Percentiles rank a stretch among this genome's conserved stretches.
These are phyloP conservation scores for Candida coleopterorum DNA, from an alignment of 805 yeast genomes.

Conservation along the genomic window DNA sequence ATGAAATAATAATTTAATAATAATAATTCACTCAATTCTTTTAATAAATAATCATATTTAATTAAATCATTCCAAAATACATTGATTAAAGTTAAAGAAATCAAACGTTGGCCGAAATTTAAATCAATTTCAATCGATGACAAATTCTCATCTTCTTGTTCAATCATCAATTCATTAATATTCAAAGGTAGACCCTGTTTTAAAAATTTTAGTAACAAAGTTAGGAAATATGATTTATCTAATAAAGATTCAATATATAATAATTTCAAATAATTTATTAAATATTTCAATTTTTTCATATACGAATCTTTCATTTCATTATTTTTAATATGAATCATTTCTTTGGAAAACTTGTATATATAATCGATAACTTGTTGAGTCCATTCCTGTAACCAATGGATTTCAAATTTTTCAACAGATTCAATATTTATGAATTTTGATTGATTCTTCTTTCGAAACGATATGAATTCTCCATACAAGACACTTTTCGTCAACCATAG, in stretches of 20 bases:
- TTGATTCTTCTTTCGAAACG: slow-evolving; percentile 28
- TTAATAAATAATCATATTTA: slow-evolving; percentile 51
- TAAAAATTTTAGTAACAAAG: slow-evolving; percentile 58
- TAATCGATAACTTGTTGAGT: slow-evolving; percentile 73
- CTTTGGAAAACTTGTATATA: slow-evolving; percentile 47
- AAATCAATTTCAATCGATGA: slow-evolving; percentile 18
- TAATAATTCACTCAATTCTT: slow-evolving; percentile 60
- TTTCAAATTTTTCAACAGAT: slow-evolving; percentile 32
- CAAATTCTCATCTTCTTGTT: slow-evolving; percentile 1
- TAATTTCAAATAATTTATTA: slow-evolving; percentile 55
- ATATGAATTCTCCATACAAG: slow-evolving; percentile 62
- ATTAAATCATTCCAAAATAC: slow-evolving; percentile 70
- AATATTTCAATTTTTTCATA: slow-evolving; percentile 54
- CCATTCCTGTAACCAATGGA: slow-evolving; percentile 82
- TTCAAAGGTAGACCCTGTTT: slow-evolving; percentile 29
- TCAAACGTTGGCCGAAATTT: slow-evolving; percentile 32
- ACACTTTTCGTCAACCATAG: slow-evolving; percentile 90
- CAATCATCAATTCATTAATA: slow-evolving; percentile 16
- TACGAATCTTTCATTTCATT: slow-evolving; percentile 33
- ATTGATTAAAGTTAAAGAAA: slow-evolving; percentile 45
- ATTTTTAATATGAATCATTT: slow-evolving; percentile 21
- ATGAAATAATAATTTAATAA: slow-evolving; percentile 44
- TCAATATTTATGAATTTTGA: slow-evolving; percentile 9
- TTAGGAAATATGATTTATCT: slow-evolving; percentile 56
- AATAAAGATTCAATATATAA: slow-evolving; percentile 66